Percentiles rank a stretch among this genome's conserved stretches.
phyloP scores from a whole-genome alignment of 225 moss, liverwort and hornwort genomes.

The Marchantia paleacea region DNA sequence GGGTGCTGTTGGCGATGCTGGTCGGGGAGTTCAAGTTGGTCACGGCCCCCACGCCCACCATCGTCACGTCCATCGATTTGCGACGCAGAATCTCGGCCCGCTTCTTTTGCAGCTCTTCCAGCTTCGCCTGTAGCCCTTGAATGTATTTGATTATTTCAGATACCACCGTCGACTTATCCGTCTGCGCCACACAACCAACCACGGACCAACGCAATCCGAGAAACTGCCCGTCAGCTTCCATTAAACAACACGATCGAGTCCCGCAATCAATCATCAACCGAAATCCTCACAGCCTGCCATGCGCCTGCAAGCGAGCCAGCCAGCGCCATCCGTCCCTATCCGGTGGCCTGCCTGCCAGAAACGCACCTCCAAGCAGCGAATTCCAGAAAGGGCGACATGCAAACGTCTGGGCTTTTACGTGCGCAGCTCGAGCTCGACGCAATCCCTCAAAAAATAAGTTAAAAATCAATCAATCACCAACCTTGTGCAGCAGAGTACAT shows the following conservation, averaged over 20 bases:
- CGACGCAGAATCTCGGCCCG: slow-evolving; percentile 44
- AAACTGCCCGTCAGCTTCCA: neutral
- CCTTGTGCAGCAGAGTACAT: neutral
- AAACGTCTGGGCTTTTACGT: no score
- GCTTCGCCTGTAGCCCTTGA: slow-evolving; percentile 68
- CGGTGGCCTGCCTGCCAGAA: no score
- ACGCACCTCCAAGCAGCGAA: no score
- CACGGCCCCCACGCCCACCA: slow-evolving; percentile 25
- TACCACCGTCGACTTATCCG: slow-evolving; percentile 91
- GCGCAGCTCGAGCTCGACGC: no score
- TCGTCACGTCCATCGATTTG: slow-evolving; percentile 49
- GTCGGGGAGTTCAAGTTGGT: slow-evolving; percentile 31
- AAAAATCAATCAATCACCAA: neutral
- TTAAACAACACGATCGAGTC: neutral
- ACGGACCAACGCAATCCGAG: no score
- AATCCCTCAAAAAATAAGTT: no score
- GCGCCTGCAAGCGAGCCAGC: no score
- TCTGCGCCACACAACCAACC: slow-evolving; percentile 41
- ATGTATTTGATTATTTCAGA: slow-evolving; percentile 96
- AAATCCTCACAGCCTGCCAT: no score
- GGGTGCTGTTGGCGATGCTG: slow-evolving; percentile 15
- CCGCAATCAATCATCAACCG: no score
- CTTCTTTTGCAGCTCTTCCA: slow-evolving; percentile 71
- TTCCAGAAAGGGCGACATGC: no score
- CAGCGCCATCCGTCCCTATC: no score